Evolutionary conservation across 306 rosid species (phyloP).

Genomic region (Vicia sativa): DNA sequence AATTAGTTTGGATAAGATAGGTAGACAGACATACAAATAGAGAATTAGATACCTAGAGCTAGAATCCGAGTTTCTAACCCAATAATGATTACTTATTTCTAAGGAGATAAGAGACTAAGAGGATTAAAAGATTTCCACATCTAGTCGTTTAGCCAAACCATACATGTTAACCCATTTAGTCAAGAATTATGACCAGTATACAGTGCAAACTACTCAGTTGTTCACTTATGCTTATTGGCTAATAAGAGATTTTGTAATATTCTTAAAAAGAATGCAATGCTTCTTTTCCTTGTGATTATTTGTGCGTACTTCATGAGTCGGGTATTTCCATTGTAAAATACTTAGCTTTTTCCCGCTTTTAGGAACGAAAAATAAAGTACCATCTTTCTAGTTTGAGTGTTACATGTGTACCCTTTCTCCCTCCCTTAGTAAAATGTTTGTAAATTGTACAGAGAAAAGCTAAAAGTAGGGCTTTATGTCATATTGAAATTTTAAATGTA

Average conservation of each 20-base stretch:
- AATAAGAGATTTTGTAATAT: background rate
- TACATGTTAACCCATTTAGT: background rate
- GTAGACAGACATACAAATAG: constrained; percentile 6
- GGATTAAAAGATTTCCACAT: background rate
- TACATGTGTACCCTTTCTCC: background rate
- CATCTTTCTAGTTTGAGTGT: background rate
- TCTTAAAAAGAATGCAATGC: background rate
- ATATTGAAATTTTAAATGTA: background rate
- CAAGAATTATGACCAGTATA: background rate
- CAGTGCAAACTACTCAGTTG: background rate
- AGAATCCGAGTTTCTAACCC: too few relatives aligned
- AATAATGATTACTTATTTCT: too few relatives aligned
- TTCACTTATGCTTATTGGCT: background rate
- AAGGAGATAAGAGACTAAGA: too few relatives aligned
- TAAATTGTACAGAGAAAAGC: background rate
- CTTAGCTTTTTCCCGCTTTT: too few relatives aligned
- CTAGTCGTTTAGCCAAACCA: background rate
- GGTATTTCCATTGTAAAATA: background rate
- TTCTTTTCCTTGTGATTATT: background rate
- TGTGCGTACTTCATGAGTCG: background rate
- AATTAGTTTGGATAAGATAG: constrained; percentile 18
- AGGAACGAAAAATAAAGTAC: too few relatives aligned
- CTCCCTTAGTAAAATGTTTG: background rate
- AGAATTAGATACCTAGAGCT: constrained; percentile 4
- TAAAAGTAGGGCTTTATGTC: background rate